Evolutionary conservation across 768 basidiomycete species (phyloP), one percentile per base, ranked within the genome.

Genomic region (Gautieria morchelliformis): DNA sequence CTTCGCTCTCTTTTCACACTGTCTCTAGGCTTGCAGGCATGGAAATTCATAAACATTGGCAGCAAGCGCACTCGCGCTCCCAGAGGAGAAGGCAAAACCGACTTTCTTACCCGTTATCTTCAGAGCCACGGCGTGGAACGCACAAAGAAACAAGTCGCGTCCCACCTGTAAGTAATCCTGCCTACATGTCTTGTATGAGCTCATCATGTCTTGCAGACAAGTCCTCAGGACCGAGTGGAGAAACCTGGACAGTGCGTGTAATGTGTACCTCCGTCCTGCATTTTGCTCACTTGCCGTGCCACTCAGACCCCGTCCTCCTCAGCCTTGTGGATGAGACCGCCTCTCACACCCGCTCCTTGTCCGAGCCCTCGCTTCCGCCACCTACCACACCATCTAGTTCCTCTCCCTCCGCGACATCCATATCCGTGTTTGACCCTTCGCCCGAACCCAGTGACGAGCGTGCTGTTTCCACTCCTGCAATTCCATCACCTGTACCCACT

Each of bases 61-160:
- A 57, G 56, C 46, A 57, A 49, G 37, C 56, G 56, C 32, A 57
- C 56, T 15, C 56, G 56, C 8, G 56, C 56, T 41, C 56, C 56
- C 3, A 27, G 56, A n/a, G 56, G 56, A 11, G 87, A 58, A 87
- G 85, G 85, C 80, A 88, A 52, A 33, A 90, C 90, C 71, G 87
- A 89, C 71, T 91, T 85, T 67, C 80, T 91, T 60, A 88, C 90
- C 66, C 87, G 89, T 61, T 85, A 87, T 64, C 80, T 91, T 59
- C 76, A 83, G 56, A 83, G 81, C 61, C 72, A 76, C 39, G 85
- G 84, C 56, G 79, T 91, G 66, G 76, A 77, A 27, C 83, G 89
- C 42, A 78, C 86, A 46, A 90, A 90, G 76, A 90, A 91, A 69
- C 89, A 91, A 69, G 89, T 91, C 61, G 89, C 89, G n/a, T 87